Percentiles rank a stretch among this genome's conserved stretches.
These are phyloP conservation scores for Coemansia sp. DNA, from an alignment of 192 early-diverging fungal genomes.

Conservation along the genomic window DNA sequence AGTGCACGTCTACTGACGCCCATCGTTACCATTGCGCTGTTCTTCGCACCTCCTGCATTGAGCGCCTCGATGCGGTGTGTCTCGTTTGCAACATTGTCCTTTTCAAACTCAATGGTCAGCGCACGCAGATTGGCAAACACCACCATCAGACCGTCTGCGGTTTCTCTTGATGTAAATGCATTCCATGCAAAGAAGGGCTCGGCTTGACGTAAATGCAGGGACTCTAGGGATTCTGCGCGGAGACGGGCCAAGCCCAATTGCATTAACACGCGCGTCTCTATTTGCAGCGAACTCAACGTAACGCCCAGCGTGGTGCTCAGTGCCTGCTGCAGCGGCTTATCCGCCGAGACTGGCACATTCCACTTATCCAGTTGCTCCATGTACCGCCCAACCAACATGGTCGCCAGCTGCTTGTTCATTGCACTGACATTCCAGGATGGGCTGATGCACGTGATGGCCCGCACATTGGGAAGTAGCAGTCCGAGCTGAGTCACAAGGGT, in stretches of 20 bases:
- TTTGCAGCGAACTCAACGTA: constrained; percentile 18
- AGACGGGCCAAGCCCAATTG: constrained; percentile 1
- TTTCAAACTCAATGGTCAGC: constrained; percentile 34
- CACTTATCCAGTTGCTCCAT: constrained; percentile 5
- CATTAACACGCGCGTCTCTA: constrained; percentile 20
- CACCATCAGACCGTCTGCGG: not conserved
- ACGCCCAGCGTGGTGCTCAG: not conserved
- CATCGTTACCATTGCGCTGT: constrained; percentile 29
- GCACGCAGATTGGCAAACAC: constrained; percentile 10
- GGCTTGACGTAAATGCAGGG: constrained; percentile 21
- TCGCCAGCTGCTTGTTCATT: constrained; percentile 13
- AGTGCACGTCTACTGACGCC: constrained; percentile 22
- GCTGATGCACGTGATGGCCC: not conserved
- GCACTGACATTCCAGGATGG: constrained; percentile 24
- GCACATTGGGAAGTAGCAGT: constrained; percentile 9
- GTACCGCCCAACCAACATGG: constrained; percentile 5
- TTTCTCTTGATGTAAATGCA: constrained; percentile 19
- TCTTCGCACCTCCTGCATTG: not conserved
- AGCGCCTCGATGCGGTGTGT: constrained; percentile 19
- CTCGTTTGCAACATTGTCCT: constrained; percentile 37
- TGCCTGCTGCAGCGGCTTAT: not conserved
- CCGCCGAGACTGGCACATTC: not conserved
- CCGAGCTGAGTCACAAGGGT: not conserved
- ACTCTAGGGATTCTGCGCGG: constrained; percentile 9
- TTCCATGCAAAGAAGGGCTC: constrained; percentile 41